Conservation (phyloP, 371 early-diverging fungal species). For the Coemansia sp. region DNA sequence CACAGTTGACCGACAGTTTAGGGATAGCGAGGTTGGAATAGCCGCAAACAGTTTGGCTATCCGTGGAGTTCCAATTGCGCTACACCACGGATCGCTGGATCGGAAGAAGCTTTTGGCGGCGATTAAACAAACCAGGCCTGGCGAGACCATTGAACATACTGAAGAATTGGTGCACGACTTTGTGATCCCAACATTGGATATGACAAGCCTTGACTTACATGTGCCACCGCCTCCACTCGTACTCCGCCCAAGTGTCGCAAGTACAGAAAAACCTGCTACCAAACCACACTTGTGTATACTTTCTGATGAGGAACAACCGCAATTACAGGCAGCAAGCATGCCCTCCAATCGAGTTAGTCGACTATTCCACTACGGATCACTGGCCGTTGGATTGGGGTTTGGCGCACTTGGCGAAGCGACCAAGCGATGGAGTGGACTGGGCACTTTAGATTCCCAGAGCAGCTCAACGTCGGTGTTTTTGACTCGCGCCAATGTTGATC, state of each 20-base stretch:
- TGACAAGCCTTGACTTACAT: constrained; percentile 19
- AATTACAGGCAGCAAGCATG: constrained; percentile 47
- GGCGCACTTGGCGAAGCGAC: constrained; percentile 75
- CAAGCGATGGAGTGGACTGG: constrained; percentile 56
- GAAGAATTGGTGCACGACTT: not conserved
- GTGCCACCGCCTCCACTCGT: constrained; percentile 31
- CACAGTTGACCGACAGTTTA: not conserved
- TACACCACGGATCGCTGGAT: constrained; percentile 27
- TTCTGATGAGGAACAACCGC: constrained; percentile 2
- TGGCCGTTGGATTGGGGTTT: constrained; percentile 72
- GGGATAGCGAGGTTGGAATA: not conserved
- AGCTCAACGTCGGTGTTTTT: constrained; percentile 58
- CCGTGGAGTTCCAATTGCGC: constrained; percentile 12
- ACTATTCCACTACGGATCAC: constrained; percentile 52
- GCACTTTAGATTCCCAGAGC: not conserved
- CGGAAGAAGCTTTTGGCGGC: constrained; percentile 19
- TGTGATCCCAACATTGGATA: constrained; percentile 18
- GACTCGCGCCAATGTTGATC: constrained; percentile 80
- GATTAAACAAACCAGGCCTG: not conserved
- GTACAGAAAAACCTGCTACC: not conserved
- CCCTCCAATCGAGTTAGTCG: constrained; percentile 52
- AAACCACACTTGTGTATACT: too few species aligned
- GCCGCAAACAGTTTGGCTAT: not conserved
- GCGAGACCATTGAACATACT: not conserved
- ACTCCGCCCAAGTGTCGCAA: constrained; percentile 7